Evolutionary conservation across 2,329 filamentous ascomycete species (phyloP).

Genomic region (Seiridium cupressi): DNA sequence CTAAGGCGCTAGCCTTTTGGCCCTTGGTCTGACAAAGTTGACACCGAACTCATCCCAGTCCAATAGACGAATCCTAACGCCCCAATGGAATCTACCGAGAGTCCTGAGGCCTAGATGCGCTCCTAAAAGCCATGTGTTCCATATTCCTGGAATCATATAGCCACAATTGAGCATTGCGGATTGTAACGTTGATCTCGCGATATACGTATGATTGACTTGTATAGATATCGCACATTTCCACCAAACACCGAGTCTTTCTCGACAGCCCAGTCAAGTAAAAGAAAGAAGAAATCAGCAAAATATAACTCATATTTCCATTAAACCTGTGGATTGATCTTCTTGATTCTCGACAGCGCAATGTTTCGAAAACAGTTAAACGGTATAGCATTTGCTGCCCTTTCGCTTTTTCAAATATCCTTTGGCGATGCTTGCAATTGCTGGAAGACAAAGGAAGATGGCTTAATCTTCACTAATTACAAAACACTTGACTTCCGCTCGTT

Average conservation of each 20-base stretch:
- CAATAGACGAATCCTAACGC: not conserved
- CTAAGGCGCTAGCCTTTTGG: not conserved
- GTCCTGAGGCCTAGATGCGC: not conserved
- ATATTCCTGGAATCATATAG: not conserved
- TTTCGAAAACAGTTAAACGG: not conserved
- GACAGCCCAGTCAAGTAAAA: not conserved
- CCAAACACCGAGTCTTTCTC: not conserved
- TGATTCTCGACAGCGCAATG: not conserved
- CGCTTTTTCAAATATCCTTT: not conserved
- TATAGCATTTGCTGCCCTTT: not conserved
- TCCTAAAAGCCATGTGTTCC: not conserved
- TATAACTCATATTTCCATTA: not conserved
- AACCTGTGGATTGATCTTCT: not conserved
- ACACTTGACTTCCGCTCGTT: not conserved
- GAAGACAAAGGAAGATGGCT: conserved; percentile 1
- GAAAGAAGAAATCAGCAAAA: not conserved
- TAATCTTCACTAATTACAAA: not conserved
- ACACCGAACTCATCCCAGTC: not conserved
- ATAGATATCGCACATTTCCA: not conserved
- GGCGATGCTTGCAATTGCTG: not conserved
- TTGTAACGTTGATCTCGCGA: not conserved
- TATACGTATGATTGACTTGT: not conserved
- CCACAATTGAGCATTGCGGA: not conserved
- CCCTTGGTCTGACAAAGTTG: not conserved
- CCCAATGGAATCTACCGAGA: not conserved